Evolutionary conservation across 2,329 filamentous ascomycete genomes (phyloP).

Genomic region (Chrysoporthe puriensis): DNA sequence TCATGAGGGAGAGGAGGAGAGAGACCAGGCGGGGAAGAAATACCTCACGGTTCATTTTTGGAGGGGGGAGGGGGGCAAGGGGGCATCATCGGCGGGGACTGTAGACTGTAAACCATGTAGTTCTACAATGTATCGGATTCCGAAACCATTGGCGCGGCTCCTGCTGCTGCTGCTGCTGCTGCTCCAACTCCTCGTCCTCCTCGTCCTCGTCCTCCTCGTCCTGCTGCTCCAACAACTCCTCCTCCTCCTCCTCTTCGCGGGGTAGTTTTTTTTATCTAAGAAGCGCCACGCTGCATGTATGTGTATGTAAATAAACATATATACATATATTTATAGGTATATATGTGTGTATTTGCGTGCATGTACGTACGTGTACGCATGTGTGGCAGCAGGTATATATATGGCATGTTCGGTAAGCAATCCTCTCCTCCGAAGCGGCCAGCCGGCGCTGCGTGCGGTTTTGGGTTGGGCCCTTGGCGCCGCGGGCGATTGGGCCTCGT

Average conservation of each 20-base stretch:
- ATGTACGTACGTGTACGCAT: too few relatives aligned
- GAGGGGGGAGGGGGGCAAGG: not conserved
- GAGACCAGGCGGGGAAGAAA: conserved; percentile 7
- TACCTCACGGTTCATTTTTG: conserved; percentile 11
- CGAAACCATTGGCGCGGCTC: not conserved
- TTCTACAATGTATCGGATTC: conserved; percentile 18
- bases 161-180: not conserved
- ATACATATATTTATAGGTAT: too few relatives aligned
- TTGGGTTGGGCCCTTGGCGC: conserved; percentile 3
- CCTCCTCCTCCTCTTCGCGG: not conserved
- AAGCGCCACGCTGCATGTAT: too few relatives aligned
- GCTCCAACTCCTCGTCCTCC: not conserved
- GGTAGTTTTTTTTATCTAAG: too few relatives aligned
- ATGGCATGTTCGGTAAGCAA: too few relatives aligned
- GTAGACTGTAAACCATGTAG: conserved; percentile 22
- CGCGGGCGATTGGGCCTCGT: not conserved
- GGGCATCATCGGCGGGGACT: not conserved
- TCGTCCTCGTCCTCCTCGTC: too few relatives aligned
- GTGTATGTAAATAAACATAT: too few relatives aligned
- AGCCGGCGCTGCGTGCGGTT: not conserved
- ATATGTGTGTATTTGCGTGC: too few relatives aligned
- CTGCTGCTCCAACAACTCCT: not conserved
- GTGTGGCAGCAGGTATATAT: too few relatives aligned
- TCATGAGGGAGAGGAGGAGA: not conserved
- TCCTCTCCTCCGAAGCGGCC: too few relatives aligned